Evolutionary conservation across 2,329 filamentous ascomycete species (phyloP).

Genomic region (Clarireedia monteithiana): DNA sequence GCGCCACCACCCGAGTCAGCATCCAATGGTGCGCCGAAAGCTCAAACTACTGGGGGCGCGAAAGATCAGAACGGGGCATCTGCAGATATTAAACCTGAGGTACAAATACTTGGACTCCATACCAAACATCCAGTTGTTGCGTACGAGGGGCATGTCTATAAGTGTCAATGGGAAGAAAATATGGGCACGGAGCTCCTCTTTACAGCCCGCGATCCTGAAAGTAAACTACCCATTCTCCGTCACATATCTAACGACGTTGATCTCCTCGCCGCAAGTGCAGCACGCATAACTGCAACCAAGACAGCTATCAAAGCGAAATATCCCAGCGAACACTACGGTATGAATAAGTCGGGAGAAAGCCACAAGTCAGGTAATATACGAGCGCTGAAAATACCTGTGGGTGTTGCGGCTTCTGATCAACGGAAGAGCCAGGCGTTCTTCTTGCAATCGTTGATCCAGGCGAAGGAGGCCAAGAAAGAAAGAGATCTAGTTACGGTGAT

Average conservation of each 20-base stretch:
- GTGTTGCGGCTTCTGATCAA: slow-evolving; percentile 23
- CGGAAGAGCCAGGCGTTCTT: slow-evolving; percentile 44
- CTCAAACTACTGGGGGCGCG: slow-evolving; percentile 6
- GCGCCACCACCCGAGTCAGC: slow-evolving; percentile 17
- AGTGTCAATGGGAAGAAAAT: slow-evolving; percentile 73
- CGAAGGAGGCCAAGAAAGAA: slow-evolving; percentile 59
- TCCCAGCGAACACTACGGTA: not conserved
- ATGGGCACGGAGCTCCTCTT: slow-evolving; percentile 82
- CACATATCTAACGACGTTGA: slow-evolving; percentile 54
- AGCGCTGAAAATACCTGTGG: slow-evolving; percentile 14
- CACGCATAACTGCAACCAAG: slow-evolving; percentile 57
- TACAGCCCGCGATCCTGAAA: slow-evolving; percentile 37
- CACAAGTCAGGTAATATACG: not conserved
- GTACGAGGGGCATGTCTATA: slow-evolving; percentile 71
- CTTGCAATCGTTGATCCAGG: slow-evolving; percentile 54
- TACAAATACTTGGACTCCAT: slow-evolving; percentile 82
- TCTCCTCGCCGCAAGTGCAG: slow-evolving; percentile 61
- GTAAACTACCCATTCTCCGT: slow-evolving; percentile 40
- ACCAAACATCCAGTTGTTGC: slow-evolving; percentile 68
- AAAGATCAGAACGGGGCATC: slow-evolving; percentile 9
- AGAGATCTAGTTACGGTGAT: slow-evolving; percentile 57
- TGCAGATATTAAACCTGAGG: slow-evolving; percentile 26
- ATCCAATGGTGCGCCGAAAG: not conserved
- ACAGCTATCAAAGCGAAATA: slow-evolving; percentile 10
- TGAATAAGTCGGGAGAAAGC: not conserved